Base-by-base conservation (phyloP, 1,284 basidiomycete species). In the Pulveroboletus sp. region DNA sequence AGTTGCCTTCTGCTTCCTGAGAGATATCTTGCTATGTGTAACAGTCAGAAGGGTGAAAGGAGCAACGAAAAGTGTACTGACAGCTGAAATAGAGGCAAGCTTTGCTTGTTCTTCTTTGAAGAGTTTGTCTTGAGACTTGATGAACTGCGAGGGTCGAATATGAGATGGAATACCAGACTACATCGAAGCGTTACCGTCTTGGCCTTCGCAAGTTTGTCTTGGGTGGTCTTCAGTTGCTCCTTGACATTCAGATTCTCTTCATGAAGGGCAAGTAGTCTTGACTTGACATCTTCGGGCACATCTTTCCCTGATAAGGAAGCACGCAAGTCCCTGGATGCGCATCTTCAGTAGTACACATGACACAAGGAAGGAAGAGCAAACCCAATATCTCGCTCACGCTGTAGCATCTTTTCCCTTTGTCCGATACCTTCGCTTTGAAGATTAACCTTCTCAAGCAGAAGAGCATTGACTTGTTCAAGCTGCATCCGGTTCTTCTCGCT, bases 361-460 rank as follows among this genome's bases (percentile, higher is more conserved):
- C 10, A 22, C 18, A n/a, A 48, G 25, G n/a, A 15, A 38, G 39
- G n/a, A 33, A 56, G 7, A 35, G 71, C 83, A 57, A 69, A 90
- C 89, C 87, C 87, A 66, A 91, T 85, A 62, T 89, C 87, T 49
- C 87, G 82, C 68, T 93, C 91, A 50, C 91, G 82, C 66, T 90
- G 86, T 36, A 96, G 76, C 81, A 92, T 86, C 70, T 79, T 84
- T 69, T 96, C 94, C 57, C 92, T 79, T 65, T 93, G 90, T 29
- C 86, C 86, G 62, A 96, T 92, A 25, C 91, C 87, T 46, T 94
- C 91, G 62, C 85, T 88, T 72, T 97, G 96, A 45, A 97, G 74
- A 64, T 84, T 91, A 56, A 97, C 89, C 77, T 98, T 98, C 72
- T 98, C 96, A 54, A 96, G 78, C 3, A 98, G 76, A 36, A 98